Conservation (phyloP, 257 asterid species). For the Gentiana macrophylla region DNA sequence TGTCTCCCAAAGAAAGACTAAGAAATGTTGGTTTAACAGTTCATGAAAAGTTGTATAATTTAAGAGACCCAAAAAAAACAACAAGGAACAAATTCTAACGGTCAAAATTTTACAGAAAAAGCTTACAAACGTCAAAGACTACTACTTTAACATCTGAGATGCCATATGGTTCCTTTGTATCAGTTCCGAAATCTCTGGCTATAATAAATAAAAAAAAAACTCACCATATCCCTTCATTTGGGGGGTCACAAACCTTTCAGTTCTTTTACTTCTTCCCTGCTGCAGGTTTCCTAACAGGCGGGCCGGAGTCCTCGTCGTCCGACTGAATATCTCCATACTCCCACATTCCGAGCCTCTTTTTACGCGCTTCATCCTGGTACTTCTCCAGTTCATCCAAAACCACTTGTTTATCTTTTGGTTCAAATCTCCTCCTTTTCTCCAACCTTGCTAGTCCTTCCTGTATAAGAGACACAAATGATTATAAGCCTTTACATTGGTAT, state of each 20-base stretch:
- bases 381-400: constrained; percentile 67
- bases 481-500: background rate
- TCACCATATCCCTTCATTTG: too few species aligned
- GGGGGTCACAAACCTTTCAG: background rate
- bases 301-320: constrained; percentile 70
- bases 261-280: constrained; percentile 66
- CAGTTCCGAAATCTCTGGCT: too few species aligned
- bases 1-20: too few species aligned
- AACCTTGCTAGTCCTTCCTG: constrained; percentile 94
- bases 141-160: too few species aligned
- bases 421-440: constrained; percentile 89
- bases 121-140: too few species aligned
- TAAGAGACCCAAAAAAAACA: too few species aligned
- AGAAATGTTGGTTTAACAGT: too few species aligned
- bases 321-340: constrained; percentile 93
- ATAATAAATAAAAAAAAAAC: too few species aligned
- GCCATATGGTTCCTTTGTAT: too few species aligned
- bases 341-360: constrained; percentile 79
- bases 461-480: background rate
- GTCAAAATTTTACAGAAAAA: too few species aligned
- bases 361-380: constrained; percentile 64
- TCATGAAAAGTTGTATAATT: too few species aligned
- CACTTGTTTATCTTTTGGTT: constrained; percentile 46
- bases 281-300: constrained; percentile 45
- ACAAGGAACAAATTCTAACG: too few species aligned